Evolutionary conservation across 2,329 filamentous ascomycete species (phyloP), one percentile per base, ranked within the genome.

Genomic region (Epichloe sp.): DNA sequence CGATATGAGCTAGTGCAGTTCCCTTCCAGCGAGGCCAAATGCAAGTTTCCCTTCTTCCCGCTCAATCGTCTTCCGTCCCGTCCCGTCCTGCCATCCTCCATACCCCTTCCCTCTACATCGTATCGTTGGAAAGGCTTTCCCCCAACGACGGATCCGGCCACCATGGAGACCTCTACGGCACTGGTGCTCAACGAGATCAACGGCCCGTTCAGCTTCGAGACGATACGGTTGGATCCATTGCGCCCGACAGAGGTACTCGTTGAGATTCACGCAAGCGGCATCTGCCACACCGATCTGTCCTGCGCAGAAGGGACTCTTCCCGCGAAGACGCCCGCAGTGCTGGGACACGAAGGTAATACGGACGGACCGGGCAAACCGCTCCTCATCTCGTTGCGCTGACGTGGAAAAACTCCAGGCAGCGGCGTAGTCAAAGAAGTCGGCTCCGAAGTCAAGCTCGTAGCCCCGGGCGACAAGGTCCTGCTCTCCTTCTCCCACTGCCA

Each of bases 251-350:
- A 50, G n/a, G 49, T 43, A 3, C 49, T 50, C 11, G 49, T 41
- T 11, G 35, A 46, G 21, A 50, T 46, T 4, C 41, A 46, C 23
- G 49, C 42, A 14, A 50, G 43, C 43, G 49, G 48, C 35, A 17
- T 50, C 42, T 50, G 48, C 23, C 48, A 50, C 36, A 45, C 48
- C 15, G 43, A 50, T n/a, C n/a, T 50, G 14, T 40, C 43, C 15
- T 41, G 21, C 19, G 43, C 49, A 8, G 4, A 34, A n/a, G 49
- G 49, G 6, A 36, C 41, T 12, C 21, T 50, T 1, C 26, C 48
- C 14, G 21, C 34, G 6, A 3, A 36, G 31, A 10, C 26, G 14
- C 48, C 48, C 17, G 48, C 48, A 17, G 48, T 50, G 5, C 35
- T 50, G 12, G 48, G 48, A 11, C 48, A 50, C 35, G 37, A 48